phyloP scores from a whole-genome alignment of 768 basidiomycete species.

The Boletus rufocinnamomeus region DNA sequence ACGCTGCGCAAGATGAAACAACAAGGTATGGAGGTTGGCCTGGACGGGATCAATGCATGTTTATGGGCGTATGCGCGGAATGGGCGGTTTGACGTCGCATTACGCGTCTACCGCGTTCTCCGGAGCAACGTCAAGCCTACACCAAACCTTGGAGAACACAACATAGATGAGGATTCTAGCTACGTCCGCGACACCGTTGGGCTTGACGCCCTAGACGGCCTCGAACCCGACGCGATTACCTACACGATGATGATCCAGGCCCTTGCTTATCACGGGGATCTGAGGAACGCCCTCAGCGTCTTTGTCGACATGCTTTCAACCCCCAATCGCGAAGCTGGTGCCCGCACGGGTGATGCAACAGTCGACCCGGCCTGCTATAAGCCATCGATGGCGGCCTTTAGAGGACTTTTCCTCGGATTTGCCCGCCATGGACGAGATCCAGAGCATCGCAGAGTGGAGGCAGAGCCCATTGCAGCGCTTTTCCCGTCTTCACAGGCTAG shows the following conservation, averaged over 20 bases:
- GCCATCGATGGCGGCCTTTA: slow-evolving; percentile 58
- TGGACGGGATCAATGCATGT: slow-evolving; percentile 70
- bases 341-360: slow-evolving; percentile 30
- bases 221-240: slow-evolving; percentile 64
- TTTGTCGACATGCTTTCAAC: slow-evolving; percentile 69
- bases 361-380: slow-evolving; percentile 36
- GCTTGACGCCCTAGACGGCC: slow-evolving; percentile 43
- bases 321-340: slow-evolving; percentile 40
- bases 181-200: slow-evolving; percentile 46
- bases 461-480: slow-evolving; percentile 8
- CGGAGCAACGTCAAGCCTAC: slow-evolving; percentile 52
- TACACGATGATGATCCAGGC: slow-evolving; percentile 70
- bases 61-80: slow-evolving; percentile 67
- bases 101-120: slow-evolving; percentile 63
- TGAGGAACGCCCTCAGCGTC: slow-evolving; percentile 53
- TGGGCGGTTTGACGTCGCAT: slow-evolving; percentile 54
- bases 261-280: slow-evolving; percentile 70
- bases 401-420: slow-evolving; percentile 77
- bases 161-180: slow-evolving; percentile 37
- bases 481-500: slow-evolving; percentile 9
- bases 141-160: slow-evolving; percentile 34
- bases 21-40: slow-evolving; percentile 51
- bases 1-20: slow-evolving; percentile 54
- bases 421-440: slow-evolving; percentile 51
- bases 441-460: neutral